A percentile compares a stretch with the other conserved stretches of the same genome.
Evolutionary conservation across 2,329 filamentous ascomycete species (phyloP).

Genomic region (Talaromyces amestolkiae): DNA sequence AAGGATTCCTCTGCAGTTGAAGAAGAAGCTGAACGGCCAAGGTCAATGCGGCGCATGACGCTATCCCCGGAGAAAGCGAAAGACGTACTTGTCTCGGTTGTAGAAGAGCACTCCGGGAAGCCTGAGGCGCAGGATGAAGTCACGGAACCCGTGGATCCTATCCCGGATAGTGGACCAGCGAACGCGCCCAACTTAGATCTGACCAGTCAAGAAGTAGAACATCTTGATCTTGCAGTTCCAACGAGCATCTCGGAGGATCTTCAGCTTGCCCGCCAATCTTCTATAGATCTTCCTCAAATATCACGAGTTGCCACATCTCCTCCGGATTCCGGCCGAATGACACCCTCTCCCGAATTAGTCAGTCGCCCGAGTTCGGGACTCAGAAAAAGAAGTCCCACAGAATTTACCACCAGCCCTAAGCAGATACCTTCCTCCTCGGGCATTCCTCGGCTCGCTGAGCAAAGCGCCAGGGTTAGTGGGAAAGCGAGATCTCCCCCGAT

Average conservation of each 20-base stretch:
- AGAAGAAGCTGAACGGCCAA: slow-evolving; percentile 31
- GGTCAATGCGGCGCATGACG: slow-evolving; percentile 41
- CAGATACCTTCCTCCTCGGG: slow-evolving; percentile 34
- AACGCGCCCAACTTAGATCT: slow-evolving; percentile 25
- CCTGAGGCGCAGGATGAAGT: slow-evolving; percentile 30
- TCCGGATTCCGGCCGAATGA: slow-evolving; percentile 16
- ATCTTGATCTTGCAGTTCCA: slow-evolving; percentile 59
- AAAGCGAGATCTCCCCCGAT: slow-evolving; percentile 48
- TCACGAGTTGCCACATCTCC: slow-evolving; percentile 17
- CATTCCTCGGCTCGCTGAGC: slow-evolving; percentile 42
- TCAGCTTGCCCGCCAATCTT: slow-evolving; percentile 17
- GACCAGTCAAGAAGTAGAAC: slow-evolving; percentile 53
- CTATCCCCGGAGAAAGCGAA: slow-evolving; percentile 63
- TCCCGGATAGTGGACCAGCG: slow-evolving; percentile 22
- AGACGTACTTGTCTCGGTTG: slow-evolving; percentile 62
- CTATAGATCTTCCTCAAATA: slow-evolving; percentile 17
- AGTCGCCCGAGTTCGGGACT: slow-evolving; percentile 18
- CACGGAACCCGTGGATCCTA: slow-evolving; percentile 19
- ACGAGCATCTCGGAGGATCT: slow-evolving; percentile 27
- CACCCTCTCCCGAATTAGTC: slow-evolving; percentile 20
- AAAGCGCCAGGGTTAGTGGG: slow-evolving; percentile 35
- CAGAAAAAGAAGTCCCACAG: slow-evolving; percentile 17
- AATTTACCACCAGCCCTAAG: slow-evolving; percentile 23
- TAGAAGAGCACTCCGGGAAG: slow-evolving; percentile 59
- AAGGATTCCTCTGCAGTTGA: slow-evolving; percentile 29